Evolutionary conservation across 1,284 basidiomycete species (phyloP).

Genomic region (Leccinum pachyderme): DNA sequence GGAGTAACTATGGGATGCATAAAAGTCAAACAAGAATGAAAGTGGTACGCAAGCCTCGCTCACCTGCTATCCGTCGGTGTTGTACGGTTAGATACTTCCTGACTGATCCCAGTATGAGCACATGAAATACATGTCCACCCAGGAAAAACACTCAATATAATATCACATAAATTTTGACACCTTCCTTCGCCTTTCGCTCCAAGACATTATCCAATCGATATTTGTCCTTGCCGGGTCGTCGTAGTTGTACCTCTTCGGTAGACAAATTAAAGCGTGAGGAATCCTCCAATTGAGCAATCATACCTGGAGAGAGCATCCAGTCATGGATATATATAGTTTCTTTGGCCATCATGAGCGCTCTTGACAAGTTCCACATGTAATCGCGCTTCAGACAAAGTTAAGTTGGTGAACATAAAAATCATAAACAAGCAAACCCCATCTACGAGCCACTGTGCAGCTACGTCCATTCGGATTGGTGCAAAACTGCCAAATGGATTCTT

Average conservation of each 20-base stretch:
- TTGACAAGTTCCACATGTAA: slow-evolving; percentile 97
- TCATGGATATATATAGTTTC: slow-evolving; percentile 92
- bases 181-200: slow-evolving; percentile 91
- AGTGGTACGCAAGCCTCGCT: slow-evolving; percentile 26
- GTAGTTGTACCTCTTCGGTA: slow-evolving; percentile 71
- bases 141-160: slow-evolving; percentile 64
- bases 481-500: slow-evolving; percentile 92
- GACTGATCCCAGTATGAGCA: slow-evolving; percentile 44
- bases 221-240: slow-evolving; percentile 79
- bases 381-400: slow-evolving; percentile 58
- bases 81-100: slow-evolving; percentile 96
- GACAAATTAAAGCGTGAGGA: slow-evolving; percentile 5
- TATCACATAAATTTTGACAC: slow-evolving; percentile 96
- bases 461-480: slow-evolving; percentile 90
- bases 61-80: slow-evolving; percentile 91
- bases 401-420: background rate
- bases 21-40: slow-evolving; percentile 13
- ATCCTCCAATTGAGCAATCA: background rate
- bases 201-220: slow-evolving; percentile 90
- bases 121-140: background rate
- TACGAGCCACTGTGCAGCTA: slow-evolving; percentile 97
- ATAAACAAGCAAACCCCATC: slow-evolving; percentile 71
- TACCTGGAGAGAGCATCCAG: slow-evolving; percentile 92
- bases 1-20: slow-evolving; percentile 62
- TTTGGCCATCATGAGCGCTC: slow-evolving; percentile 88